Percentiles rank a stretch among this genome's conserved stretches.
phyloP scores from a whole-genome alignment of 352 stramenopile genomes.

The Globisporangium abappressorium region DNA sequence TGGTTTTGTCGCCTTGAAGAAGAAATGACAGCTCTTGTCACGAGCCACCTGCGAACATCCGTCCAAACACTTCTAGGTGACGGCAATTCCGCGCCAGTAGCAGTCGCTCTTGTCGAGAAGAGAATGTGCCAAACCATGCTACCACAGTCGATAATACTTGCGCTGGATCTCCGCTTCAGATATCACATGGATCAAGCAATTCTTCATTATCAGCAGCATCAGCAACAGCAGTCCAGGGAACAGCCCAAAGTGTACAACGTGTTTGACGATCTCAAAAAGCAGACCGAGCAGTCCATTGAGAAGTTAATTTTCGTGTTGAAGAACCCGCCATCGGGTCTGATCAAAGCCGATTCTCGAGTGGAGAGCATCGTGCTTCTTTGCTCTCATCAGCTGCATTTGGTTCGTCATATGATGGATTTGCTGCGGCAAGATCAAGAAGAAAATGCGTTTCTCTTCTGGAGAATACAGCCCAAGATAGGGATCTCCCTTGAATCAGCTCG shows the following conservation, averaged over 20 bases:
- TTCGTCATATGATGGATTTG: slow-evolving; percentile 17
- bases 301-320: background rate
- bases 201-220: background rate
- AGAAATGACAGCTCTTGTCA: slow-evolving; percentile 47
- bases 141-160: slow-evolving; percentile 12
- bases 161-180: slow-evolving; percentile 13
- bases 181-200: slow-evolving; percentile 14
- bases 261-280: slow-evolving; percentile 5
- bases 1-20: slow-evolving; percentile 64
- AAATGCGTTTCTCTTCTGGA: slow-evolving; percentile 38
- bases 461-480: slow-evolving; percentile 36
- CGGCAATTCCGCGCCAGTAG: background rate
- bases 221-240: background rate
- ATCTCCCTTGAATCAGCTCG: background rate
- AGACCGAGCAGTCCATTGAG: slow-evolving; percentile 1
- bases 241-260: background rate
- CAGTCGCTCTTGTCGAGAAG: background rate
- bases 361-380: slow-evolving; percentile 38
- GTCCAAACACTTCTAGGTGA: slow-evolving; percentile 22
- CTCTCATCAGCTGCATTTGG: slow-evolving; percentile 18
- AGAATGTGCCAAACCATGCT: slow-evolving; percentile 12
- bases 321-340: background rate
- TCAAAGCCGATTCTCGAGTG: background rate
- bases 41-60: slow-evolving; percentile 30
- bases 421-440: slow-evolving; percentile 17